A percentile compares a stretch with the other conserved stretches of the same genome.
phyloP scores from a whole-genome alignment of 441 rosid genomes.

The Erysimum cheiri region DNA sequence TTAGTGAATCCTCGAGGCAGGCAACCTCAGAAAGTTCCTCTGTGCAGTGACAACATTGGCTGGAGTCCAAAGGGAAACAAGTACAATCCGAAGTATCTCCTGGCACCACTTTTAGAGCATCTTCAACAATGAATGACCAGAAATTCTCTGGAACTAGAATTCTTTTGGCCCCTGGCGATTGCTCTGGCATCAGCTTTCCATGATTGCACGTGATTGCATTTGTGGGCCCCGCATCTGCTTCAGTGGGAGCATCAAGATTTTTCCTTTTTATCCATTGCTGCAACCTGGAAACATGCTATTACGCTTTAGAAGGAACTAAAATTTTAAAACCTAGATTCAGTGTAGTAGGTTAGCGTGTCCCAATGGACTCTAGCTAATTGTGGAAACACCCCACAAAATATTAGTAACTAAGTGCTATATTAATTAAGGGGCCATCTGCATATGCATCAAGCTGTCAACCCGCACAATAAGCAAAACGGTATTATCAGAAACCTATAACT shows the following conservation, averaged over 20 bases:
- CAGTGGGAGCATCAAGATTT: constrained; percentile 89
- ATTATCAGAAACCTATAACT: constrained; percentile 22
- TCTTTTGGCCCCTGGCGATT: constrained; percentile 91
- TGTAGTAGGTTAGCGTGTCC: constrained; percentile 10
- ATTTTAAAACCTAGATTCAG: constrained; percentile 18
- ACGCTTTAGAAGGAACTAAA: constrained; percentile 35
- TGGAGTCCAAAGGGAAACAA: constrained; percentile 65
- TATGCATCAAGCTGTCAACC: constrained; percentile 28
- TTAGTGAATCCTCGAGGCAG: constrained; percentile 80
- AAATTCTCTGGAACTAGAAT: constrained; percentile 82
- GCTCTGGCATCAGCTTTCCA: constrained; percentile 87
- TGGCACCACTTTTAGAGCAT: constrained; percentile 69
- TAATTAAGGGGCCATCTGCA: constrained; percentile 19
- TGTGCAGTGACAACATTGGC: constrained; percentile 75
- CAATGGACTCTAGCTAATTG: constrained; percentile 25
- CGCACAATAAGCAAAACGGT: constrained; percentile 20
- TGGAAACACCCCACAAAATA: constrained; percentile 19
- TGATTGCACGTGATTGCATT: constrained; percentile 78
- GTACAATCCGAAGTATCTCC: constrained; percentile 65
- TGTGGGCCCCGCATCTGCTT: constrained; percentile 96
- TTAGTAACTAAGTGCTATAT: constrained; percentile 18
- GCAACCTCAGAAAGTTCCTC: constrained; percentile 92
- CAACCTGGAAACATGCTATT: constrained; percentile 63
- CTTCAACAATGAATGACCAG: constrained; percentile 90
- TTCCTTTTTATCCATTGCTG: constrained; percentile 97